Base-by-base conservation (phyloP, 495 filamentous ascomycete species). In the Penicillium soppii region DNA sequence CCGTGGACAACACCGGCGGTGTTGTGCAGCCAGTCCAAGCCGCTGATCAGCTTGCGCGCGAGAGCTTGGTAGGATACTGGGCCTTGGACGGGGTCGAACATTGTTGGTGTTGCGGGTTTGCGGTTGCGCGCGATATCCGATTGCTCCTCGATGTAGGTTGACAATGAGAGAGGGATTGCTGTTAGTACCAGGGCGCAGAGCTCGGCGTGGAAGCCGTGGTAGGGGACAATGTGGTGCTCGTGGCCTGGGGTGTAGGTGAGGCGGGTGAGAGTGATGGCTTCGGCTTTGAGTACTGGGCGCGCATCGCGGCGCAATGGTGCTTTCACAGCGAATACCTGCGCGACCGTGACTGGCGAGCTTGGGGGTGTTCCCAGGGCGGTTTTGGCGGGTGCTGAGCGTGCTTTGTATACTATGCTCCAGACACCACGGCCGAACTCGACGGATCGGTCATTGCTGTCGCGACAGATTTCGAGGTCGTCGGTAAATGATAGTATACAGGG, bases 361-460 rank as follows among this genome's bases (percentile, higher is more conserved):
- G 80, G 82, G 13, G 78, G 75, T 33, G 74, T 77, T 27, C 25
- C 25, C 42, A 32, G 43, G 50, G 40, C 44, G 21, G 42, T 21
- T 12, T 50, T 26, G 26, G 44, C 42, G 29, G 30, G 22, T 43
- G 46, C 22, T 52, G 33, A 58, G 47, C 20, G 63, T 13, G 64
- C 82, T 44, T 73, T 74, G 63, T 81, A 83, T 9, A 87, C 83
- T 12, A 73, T 74, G 58, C 83, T 87, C 82, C 83, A 86, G 6
- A 72, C 72, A 8, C 83, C 83, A 38, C 65, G 73, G 25, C 83
- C 83, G 29, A 80, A 78, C 54, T 78, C 73, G 13, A 70, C n/a
- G 1, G 53, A 64, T 16, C 53, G 58, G 5, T 63, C 63, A 16
- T 53, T 43, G 8, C 25, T 36, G 36, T 72, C 68, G 41, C 50